Conservation (phyloP, 2,329 filamentous ascomycete species). For the Exophiala xenobiotica region DNA sequence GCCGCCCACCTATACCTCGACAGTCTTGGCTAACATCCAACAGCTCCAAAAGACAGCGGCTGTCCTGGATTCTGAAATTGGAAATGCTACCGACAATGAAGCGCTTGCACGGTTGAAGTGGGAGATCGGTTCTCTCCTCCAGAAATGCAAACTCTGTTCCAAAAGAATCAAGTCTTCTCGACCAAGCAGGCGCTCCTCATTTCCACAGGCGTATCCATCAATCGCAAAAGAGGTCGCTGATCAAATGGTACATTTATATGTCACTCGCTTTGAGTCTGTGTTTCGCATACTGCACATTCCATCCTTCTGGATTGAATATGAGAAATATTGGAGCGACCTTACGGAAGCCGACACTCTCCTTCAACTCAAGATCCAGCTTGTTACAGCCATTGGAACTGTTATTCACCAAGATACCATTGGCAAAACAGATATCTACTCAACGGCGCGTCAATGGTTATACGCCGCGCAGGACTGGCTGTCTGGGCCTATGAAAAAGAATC, state of each 20-base stretch:
- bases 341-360: conserved; percentile 23
- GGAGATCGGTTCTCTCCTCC: conserved; percentile 9
- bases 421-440: not conserved
- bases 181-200: conserved; percentile 26
- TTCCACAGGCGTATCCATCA: not conserved
- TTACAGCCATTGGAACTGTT: conserved; percentile 36
- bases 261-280: conserved; percentile 32
- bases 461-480: conserved; percentile 39
- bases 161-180: conserved; percentile 27
- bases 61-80: conserved; percentile 5
- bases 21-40: not conserved
- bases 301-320: conserved; percentile 36
- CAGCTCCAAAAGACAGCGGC: not conserved
- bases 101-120: conserved; percentile 7
- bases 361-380: conserved; percentile 37
- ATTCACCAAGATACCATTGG: not conserved
- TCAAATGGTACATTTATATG: conserved; percentile 13
- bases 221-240: conserved; percentile 13
- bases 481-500: conserved; percentile 37
- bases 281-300: conserved; percentile 37
- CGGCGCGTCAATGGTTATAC: conserved; percentile 33
- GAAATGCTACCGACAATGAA: conserved; percentile 5
- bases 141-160: conserved; percentile 32
- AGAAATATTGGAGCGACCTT: conserved; percentile 30
- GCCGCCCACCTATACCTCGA: not conserved